A percentile compares a stretch with the other conserved stretches of the same genome.
Conservation (phyloP, 805 yeast genomes). For the Kazachstania viticola region DNA sequence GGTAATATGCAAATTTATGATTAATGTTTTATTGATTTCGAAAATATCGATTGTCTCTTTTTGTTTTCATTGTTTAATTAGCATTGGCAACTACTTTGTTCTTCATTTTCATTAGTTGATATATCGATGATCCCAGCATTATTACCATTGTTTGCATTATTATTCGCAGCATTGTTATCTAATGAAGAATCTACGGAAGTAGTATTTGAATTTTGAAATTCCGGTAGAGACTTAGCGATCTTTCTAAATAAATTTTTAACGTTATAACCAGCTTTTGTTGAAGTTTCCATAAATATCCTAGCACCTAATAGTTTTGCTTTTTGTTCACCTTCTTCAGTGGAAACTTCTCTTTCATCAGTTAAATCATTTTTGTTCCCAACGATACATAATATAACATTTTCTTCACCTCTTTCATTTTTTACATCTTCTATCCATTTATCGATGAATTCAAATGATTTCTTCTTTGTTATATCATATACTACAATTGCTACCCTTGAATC, state of each 20-base stretch:
- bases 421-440: conserved; percentile 93
- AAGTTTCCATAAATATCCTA: conserved; percentile 78
- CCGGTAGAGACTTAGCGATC: conserved; percentile 86
- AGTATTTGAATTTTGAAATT: conserved; percentile 38
- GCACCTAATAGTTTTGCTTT: conserved; percentile 64
- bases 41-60: too few relatives aligned
- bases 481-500: conserved; percentile 96
- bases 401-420: conserved; percentile 77
- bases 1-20: too few relatives aligned
- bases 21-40: too few relatives aligned
- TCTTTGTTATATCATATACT: conserved; percentile 85
- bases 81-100: conserved; percentile 32
- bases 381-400: conserved; percentile 74
- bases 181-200: conserved; percentile 14
- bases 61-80: too few relatives aligned
- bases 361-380: conserved; percentile 91
- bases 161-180: conserved; percentile 22
- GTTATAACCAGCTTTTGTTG: conserved; percentile 90
- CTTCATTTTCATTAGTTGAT: conserved; percentile 28
- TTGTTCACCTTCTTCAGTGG: conserved; percentile 73
- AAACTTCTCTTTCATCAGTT: conserved; percentile 67
- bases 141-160: conserved; percentile 23
- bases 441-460: conserved; percentile 72
- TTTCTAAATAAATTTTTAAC: conserved; percentile 82
- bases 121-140: conserved; percentile 35